A percentile compares a stretch with the other conserved stretches of the same genome.
Conservation (phyloP, 257 asterid species). For the Plectranthus barbatus region DNA sequence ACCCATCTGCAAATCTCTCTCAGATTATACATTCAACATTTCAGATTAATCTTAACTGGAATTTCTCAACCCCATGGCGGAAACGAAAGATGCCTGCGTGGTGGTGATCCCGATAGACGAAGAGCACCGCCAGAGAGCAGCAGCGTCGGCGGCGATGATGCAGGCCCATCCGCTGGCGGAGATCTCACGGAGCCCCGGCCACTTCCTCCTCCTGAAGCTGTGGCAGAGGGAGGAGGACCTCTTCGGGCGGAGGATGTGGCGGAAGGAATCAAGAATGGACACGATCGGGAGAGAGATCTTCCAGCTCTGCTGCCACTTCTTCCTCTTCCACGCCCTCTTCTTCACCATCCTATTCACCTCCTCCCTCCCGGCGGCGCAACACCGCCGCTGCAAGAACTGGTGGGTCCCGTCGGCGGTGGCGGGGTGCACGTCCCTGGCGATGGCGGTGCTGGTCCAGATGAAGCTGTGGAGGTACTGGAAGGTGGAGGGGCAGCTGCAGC, state of each 20-base stretch:
- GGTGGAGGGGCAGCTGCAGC: slow-evolving; percentile 53
- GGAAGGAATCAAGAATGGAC: slow-evolving; percentile 61
- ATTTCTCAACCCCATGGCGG: slow-evolving; percentile 37
- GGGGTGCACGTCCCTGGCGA: slow-evolving; percentile 31
- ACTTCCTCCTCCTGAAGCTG: slow-evolving; percentile 86
- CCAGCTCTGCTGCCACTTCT: slow-evolving; percentile 66
- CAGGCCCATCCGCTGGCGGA: slow-evolving; percentile 79
- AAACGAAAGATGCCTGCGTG: slow-evolving; percentile 46
- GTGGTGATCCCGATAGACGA: slow-evolving; percentile 66
- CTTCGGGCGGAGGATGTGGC: slow-evolving; percentile 39
- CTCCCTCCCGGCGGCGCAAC: not conserved
- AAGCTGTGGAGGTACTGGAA: slow-evolving; percentile 80
- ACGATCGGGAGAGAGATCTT: slow-evolving; percentile 53
- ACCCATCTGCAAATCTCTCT: slow-evolving; percentile 15
- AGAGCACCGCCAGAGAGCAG: slow-evolving; percentile 49
- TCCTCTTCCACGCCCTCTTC: slow-evolving; percentile 66
- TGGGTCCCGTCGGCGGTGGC: slow-evolving; percentile 69
- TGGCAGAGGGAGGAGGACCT: slow-evolving; percentile 83
- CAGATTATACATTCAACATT: not conserved
- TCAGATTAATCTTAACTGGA: not conserved
- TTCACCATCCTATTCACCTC: slow-evolving; percentile 60
- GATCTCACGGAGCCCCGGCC: slow-evolving; percentile 88
- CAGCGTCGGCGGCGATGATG: slow-evolving; percentile 21
- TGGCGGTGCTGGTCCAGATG: slow-evolving; percentile 51
- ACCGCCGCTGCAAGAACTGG: slow-evolving; percentile 41